Evolutionary conservation across 2,329 filamentous ascomycete genomes (phyloP), one percentile per base, ranked within the genome.

Genomic region (Kalmusia sp.): DNA sequence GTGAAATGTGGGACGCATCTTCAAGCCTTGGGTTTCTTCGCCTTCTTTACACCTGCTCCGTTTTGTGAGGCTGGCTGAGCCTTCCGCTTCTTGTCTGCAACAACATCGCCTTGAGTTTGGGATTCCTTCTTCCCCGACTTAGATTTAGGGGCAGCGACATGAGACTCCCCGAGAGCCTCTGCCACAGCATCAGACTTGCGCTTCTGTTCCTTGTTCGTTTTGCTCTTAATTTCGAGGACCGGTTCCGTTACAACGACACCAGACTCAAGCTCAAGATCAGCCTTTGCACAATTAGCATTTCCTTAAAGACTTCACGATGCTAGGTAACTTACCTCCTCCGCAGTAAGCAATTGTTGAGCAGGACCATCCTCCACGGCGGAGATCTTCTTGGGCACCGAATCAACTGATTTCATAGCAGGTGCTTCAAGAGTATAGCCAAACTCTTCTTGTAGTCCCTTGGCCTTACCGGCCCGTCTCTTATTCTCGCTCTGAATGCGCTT

Each of bases 401-500:
- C 80, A 6, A 86, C 83, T 28, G 76, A 75, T 80, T 91, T 96
- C 62, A 96, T 77, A 61, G 82, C 78, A 0, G 92, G 91, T 19
- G 85, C 83, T 46, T 91, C 84, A 68, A 92, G 93, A 55, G 95
- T 87, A 75, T 99, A 98, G 8, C 90, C 93, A 54, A 96, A 77
- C 54, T 96, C 76, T 35, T 83, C 86, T 81, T 91, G 88, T 61
- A 97, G 79, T 78, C 90, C 90, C 70, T 89, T 84, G 1, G 84
- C 86, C 76, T 91, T 90, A 61, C 81, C 81, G 31, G 79, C 77
- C 49, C 95, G 83, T 75, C 85, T 87, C 73, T 84, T 81, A 74
- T 89, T 84, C 80, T 96, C 93, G 64, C 84, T 86, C 49, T 82
- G 78, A 49, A 95, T 85, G 72, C 87, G 89, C 77, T 85, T 85